These are phyloP conservation scores for Voacanga thouarsii DNA, from an alignment of 257 asterid species.

Conservation along the genomic window DNA sequence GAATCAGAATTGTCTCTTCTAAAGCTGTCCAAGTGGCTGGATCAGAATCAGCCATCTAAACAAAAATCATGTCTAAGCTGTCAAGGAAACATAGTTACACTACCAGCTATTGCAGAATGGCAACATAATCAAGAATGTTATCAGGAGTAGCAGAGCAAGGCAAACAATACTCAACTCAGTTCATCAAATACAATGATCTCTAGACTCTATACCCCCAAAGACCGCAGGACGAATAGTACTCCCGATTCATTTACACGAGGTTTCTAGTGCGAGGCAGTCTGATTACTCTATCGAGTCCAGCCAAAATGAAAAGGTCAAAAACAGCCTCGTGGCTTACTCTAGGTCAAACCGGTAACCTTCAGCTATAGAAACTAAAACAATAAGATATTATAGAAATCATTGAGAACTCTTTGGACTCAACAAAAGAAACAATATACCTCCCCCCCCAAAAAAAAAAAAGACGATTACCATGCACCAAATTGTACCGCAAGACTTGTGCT, in stretches of 20 bases:
- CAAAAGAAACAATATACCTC: too few relatives aligned
- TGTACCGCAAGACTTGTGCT: not conserved
- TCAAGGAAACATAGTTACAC: not conserved
- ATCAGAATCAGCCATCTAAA: constrained; percentile 7
- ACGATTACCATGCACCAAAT: not conserved
- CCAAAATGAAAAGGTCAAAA: not conserved
- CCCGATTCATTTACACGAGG: not conserved
- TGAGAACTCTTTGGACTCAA: too few relatives aligned
- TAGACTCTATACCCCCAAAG: not conserved
- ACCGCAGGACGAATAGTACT: not conserved
- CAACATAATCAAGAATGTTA: not conserved
- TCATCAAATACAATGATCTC: not conserved
- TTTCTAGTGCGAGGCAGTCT: not conserved
- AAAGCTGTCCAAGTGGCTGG: constrained; percentile 14
- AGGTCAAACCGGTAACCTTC: not conserved
- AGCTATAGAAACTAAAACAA: too few relatives aligned
- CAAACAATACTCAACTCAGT: not conserved
- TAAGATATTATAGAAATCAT: too few relatives aligned
- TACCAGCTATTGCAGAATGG: not conserved
- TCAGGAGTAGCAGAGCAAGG: not conserved
- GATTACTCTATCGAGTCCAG: not conserved
- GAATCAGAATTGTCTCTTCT: constrained; percentile 11
- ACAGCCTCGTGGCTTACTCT: not conserved
- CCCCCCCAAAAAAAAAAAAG: not conserved
- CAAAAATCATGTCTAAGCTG: not conserved